A percentile compares a stretch with the other conserved stretches of the same genome.
Evolutionary conservation across 805 yeast species (phyloP).

Genomic region (Cephaloascus fragrans): DNA sequence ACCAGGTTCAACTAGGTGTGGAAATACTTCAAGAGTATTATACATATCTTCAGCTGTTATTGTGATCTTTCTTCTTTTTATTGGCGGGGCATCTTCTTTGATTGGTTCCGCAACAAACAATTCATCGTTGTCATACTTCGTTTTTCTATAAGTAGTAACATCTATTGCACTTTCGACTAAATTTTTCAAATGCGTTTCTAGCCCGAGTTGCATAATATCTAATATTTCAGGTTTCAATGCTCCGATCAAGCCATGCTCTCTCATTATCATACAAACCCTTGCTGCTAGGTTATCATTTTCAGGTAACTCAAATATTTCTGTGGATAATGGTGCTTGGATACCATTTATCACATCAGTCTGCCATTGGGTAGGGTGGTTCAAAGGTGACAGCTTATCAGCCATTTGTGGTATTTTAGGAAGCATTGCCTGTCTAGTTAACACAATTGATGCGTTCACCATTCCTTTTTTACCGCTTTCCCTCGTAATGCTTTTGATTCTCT

Average conservation of each 20-base stretch:
- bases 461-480: slow-evolving; percentile 76
- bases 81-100: slow-evolving; percentile 6
- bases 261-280: slow-evolving; percentile 69
- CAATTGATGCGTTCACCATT: slow-evolving; percentile 57
- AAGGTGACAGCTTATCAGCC: slow-evolving; percentile 32
- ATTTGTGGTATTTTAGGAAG: slow-evolving; percentile 82
- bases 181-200: slow-evolving; percentile 71
- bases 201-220: slow-evolving; percentile 70
- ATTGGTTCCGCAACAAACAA: slow-evolving; percentile 9
- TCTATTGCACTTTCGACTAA: slow-evolving; percentile 70
- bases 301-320: slow-evolving; percentile 75
- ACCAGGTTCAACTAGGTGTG: slow-evolving; percentile 59
- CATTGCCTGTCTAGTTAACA: slow-evolving; percentile 61
- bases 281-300: slow-evolving; percentile 61
- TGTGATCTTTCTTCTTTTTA: slow-evolving; percentile 20
- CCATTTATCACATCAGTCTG: slow-evolving; percentile 88
- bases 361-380: slow-evolving; percentile 62
- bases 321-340: slow-evolving; percentile 68
- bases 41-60: slow-evolving; percentile 59
- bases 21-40: slow-evolving; percentile 54
- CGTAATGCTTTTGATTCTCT: slow-evolving; percentile 74
- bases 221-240: slow-evolving; percentile 66
- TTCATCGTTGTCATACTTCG: slow-evolving; percentile 28
- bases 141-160: slow-evolving; percentile 51
- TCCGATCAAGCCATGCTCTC: slow-evolving; percentile 86